These are phyloP conservation scores for Diaporthe amygdali DNA, from an alignment of 2,329 filamentous ascomycete species.

Conservation along the genomic window DNA sequence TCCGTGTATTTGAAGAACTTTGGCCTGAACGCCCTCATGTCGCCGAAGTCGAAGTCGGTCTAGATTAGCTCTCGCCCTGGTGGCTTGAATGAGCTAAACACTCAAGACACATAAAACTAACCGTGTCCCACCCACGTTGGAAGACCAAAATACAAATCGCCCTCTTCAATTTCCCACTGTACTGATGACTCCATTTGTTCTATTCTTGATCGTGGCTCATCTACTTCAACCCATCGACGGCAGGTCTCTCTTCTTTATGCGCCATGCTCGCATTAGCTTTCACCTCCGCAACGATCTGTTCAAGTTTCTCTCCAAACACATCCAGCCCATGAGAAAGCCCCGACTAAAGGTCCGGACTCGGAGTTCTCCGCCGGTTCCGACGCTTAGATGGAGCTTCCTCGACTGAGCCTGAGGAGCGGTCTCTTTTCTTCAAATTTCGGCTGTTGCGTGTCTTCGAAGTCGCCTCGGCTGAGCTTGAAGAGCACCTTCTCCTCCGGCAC, in stretches of 20 bases:
- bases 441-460: no score
- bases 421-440: no score
- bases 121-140: rapidly evolving
- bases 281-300: background rate
- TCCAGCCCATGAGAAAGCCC: no score
- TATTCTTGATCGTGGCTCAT: background rate
- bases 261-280: background rate
- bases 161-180: no score
- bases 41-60: background rate
- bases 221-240: background rate
- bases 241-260: no score
- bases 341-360: no score
- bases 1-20: background rate
- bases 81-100: background rate
- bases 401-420: background rate
- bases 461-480: no score
- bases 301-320: background rate
- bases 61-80: background rate
- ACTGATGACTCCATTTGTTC: background rate
- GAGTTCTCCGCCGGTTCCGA: background rate
- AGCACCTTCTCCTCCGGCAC: no score
- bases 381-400: background rate
- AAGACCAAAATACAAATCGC: rapidly evolving
- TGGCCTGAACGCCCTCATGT: background rate
- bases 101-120: background rate